Conservation (phyloP, 805 yeast species). For the Myxozyma geophila region DNA sequence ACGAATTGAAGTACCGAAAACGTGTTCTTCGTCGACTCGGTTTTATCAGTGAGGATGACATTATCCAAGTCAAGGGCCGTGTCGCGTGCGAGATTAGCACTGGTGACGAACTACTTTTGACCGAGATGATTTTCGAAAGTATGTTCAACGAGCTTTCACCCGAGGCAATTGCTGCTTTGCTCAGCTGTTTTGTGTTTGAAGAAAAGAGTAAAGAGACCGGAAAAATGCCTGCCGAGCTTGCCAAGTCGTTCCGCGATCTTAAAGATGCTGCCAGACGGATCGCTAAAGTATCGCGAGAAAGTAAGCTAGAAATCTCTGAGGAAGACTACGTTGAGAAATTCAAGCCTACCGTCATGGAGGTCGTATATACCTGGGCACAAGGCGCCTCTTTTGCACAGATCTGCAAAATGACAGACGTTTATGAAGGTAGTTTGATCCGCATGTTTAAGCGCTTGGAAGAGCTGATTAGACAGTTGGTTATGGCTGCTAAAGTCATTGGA, state of each 20-base stretch:
- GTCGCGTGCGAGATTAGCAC: constrained; percentile 87
- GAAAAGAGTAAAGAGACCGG: constrained; percentile 91
- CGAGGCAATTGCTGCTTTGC: constrained; percentile 87
- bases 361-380: constrained; percentile 93
- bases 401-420: constrained; percentile 98
- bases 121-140: constrained; percentile 95
- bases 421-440: constrained; percentile 94
- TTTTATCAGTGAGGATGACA: constrained; percentile 82
- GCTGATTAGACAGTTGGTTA: constrained; percentile 82
- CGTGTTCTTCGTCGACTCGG: constrained; percentile 91
- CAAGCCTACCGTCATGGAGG: constrained; percentile 95
- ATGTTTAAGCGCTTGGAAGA: constrained; percentile 95
- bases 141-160: constrained; percentile 85
- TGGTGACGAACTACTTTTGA: constrained; percentile 69
- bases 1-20: constrained; percentile 89
- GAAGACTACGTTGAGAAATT: constrained; percentile 91
- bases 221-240: constrained; percentile 80
- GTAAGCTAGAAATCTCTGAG: constrained; percentile 86
- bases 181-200: constrained; percentile 96
- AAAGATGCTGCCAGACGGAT: constrained; percentile 90
- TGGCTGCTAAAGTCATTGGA: constrained; percentile 94
- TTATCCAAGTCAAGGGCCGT: constrained; percentile 94
- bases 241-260: constrained; percentile 88
- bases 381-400: constrained; percentile 96
- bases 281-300: constrained; percentile 86